phyloP scores from a whole-genome alignment of 345 rosid genomes.

The Citrus medica region DNA sequence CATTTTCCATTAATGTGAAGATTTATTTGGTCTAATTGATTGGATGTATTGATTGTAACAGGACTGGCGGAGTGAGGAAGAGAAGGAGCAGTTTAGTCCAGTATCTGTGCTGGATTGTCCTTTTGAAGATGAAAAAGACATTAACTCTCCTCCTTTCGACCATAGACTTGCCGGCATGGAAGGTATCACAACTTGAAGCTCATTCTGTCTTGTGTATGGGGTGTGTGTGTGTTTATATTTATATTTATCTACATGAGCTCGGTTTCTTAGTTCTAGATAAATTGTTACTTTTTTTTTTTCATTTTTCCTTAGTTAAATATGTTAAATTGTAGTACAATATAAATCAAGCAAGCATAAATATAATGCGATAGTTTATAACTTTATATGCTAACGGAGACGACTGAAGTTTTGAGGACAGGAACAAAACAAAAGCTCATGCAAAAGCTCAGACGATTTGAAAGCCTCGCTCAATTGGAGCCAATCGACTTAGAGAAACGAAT shows the following conservation, averaged over 20 bases:
- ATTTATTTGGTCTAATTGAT: neutral
- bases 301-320: too few relatives aligned
- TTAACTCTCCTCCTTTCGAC: conserved; percentile 26
- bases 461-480: conserved; percentile 48
- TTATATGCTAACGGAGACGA: neutral
- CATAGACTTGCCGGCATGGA: conserved; percentile 18
- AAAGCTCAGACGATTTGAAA: conserved; percentile 35
- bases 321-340: too few relatives aligned
- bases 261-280: neutral
- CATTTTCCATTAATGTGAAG: neutral
- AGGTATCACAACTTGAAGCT: conserved; percentile 20
- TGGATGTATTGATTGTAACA: conserved; percentile 5
- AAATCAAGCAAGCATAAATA: too few relatives aligned
- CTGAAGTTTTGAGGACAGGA: conserved; percentile 21
- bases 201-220: neutral
- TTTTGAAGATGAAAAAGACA: conserved; percentile 57
- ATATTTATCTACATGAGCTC: neutral
- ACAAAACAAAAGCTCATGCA: conserved; percentile 37
- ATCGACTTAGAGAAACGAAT: conserved; percentile 61
- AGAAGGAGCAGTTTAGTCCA: conserved; percentile 80
- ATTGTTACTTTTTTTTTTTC: too few relatives aligned
- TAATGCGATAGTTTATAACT: neutral
- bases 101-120: conserved; percentile 78
- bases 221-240: too few relatives aligned
- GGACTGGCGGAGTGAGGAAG: conserved; percentile 56